Evolutionary conservation across 169 alveolate genomes (phyloP), one percentile per base, ranked within the genome.

Genomic region (Plasmodium inui): DNA sequence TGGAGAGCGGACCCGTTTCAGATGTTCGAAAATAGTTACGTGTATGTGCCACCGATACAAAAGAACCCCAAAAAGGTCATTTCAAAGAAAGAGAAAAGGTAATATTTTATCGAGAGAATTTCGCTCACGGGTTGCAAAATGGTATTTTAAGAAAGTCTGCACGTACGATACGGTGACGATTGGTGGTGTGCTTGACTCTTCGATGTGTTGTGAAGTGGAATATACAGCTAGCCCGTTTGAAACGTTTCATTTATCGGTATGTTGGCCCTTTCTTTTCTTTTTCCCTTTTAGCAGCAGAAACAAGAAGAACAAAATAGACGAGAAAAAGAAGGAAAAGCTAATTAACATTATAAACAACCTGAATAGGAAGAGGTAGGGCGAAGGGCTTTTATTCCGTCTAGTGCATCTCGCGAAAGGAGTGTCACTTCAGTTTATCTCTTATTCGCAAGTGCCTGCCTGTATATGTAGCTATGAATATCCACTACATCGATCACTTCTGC

Each of bases 1-100:
- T 88, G 94, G 94, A 88, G 94, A 88, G 72, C 72, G 10, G 94
- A 88, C 32, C 88, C 94, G n/a, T 88, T 88, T 67, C 94, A 88
- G 71, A 88, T 88, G 88, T 88, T 78, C 32, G 81, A 46, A 14
- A 88, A 88, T 78, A 67, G 94, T 88, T 88, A 88, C 70, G 81
- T 88, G n/a, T 88, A 88, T 79, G 73, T 88, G 17, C 94, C 94
- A 2, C 94, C 94, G n/a, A 1, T 39, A 6, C 83, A 34, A n/a
- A 57, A 88, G 70, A 88, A 88, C 71, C 71, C 53, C 44, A 88
- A 88, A 22, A 79, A 61, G 10, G 34, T 12, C 30, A 26, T 78
- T 78, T 44, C 76, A 55, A 85, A 71, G 67, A 61, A 78, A 26
- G 78, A 72, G 4, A 78, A 80, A 78, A 46, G 67, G 89, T 78